phyloP scores from a whole-genome alignment of 805 yeast species.

The Suhomyces kilbournensis region DNA sequence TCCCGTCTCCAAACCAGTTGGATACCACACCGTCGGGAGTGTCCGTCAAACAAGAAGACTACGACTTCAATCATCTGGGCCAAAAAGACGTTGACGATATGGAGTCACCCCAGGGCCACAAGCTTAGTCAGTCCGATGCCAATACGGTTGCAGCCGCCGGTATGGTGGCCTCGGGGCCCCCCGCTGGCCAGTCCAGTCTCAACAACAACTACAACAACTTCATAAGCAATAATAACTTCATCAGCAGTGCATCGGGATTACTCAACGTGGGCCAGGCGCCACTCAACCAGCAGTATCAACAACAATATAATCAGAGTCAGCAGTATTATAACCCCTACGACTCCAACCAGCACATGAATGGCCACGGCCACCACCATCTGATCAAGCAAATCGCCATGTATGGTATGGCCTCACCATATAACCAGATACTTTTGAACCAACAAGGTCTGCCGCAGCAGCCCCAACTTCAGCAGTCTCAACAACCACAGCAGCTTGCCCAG shows the following conservation, averaged over 20 bases:
- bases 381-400: conserved; percentile 1
- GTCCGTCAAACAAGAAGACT: conserved; percentile 13
- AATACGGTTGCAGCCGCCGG: conserved; percentile 1
- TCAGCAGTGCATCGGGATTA: conserved; percentile 5
- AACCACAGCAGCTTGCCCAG: conserved; percentile 1
- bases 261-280: background rate
- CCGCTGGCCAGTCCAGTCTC: conserved; percentile 2
- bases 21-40: conserved; percentile 1
- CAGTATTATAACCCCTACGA: background rate
- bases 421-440: conserved; percentile 5
- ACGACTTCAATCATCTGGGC: conserved; percentile 4
- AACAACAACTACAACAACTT: conserved; percentile 16
- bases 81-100: background rate
- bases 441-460: conserved; percentile 2
- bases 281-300: background rate
- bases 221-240: conserved; percentile 19
- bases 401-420: conserved; percentile 6
- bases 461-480: conserved; percentile 7
- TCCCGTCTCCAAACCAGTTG: conserved; percentile 7
- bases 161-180: background rate
- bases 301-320: background rate
- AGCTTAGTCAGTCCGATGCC: background rate
- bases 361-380: background rate
- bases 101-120: conserved; percentile 1
- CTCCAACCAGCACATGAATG: background rate